Conservation (phyloP, 1,284 basidiomycete species). For the Trametes polyzona region DNA sequence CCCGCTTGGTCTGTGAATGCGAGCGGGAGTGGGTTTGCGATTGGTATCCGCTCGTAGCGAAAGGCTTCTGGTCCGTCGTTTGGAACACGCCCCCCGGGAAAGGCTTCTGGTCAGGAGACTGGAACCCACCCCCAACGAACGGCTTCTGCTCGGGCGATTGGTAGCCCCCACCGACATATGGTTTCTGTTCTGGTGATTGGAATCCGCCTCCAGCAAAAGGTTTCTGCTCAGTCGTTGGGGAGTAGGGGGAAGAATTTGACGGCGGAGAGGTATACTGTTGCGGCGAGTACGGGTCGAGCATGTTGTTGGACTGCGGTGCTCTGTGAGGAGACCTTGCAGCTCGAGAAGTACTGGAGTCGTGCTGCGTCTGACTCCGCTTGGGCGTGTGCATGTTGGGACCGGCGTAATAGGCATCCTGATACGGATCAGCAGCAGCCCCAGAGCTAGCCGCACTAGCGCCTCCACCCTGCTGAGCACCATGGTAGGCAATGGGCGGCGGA, state of each 20-base stretch:
- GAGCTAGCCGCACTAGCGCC: slow-evolving; percentile 34
- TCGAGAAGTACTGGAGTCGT: slow-evolving; percentile 52
- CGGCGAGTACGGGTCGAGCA: slow-evolving; percentile 70
- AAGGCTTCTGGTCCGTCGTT: slow-evolving; percentile 43
- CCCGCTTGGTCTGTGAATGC: slow-evolving; percentile 62
- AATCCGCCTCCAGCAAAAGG: slow-evolving; percentile 32
- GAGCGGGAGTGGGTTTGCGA: slow-evolving; percentile 64
- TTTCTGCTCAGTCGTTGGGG: slow-evolving; percentile 51
- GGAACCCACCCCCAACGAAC: slow-evolving; percentile 29
- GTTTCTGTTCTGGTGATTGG: too few species aligned
- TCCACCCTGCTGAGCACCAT: slow-evolving; percentile 39
- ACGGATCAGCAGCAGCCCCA: slow-evolving; percentile 49
- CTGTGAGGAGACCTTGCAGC: slow-evolving; percentile 65
- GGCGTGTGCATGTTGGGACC: slow-evolving; percentile 50
- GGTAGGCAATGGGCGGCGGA: slow-evolving; percentile 60
- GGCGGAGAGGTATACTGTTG: slow-evolving; percentile 65
- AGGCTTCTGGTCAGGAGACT: slow-evolving; percentile 47
- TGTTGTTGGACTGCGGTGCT: slow-evolving; percentile 42
- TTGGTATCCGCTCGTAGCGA: slow-evolving; percentile 32
- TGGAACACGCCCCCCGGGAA: slow-evolving; percentile 28
- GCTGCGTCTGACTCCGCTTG: slow-evolving; percentile 59
- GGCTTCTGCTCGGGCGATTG: slow-evolving; percentile 51
- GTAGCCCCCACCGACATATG: slow-evolving; percentile 39
- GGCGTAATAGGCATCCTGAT: slow-evolving; percentile 69
- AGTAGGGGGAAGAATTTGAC: slow-evolving; percentile 52